Base-by-base conservation (phyloP, 2,329 filamentous ascomycete genomes). In the Claviceps sp. region DNA sequence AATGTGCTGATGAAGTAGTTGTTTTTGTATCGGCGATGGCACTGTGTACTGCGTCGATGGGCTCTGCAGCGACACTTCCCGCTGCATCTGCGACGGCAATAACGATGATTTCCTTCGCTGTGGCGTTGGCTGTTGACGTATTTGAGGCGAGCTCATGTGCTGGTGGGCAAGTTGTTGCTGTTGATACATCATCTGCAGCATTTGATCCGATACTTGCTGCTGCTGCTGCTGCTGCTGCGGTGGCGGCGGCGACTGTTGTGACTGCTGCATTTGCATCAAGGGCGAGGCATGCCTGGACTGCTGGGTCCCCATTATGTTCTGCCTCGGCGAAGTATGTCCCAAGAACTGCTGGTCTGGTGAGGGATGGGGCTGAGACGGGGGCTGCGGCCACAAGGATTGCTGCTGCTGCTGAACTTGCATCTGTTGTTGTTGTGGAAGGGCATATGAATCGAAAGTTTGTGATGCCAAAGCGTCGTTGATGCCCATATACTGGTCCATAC, bases 1-100 rank as follows among this genome's bases (percentile, higher is more conserved):
- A 50, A 58, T 34, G 30, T 34, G 61, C 44, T 59, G 59, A 46
- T 61, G 56, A 22, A 61, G 60, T 37, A 64, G 61, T 42, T 69
- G 68, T 43, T 54, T 50, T 30, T 54, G 52, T 49, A 53, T 51
- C 5, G 55, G 55, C 7, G 55, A 56, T 9, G 46, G 52, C 24
- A 54, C 50, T 8, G 55, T 44, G 24, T 57, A 56, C 13, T 53
- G 50, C 14, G 48, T 50, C 37, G 44, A 26, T 24, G 48, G 53
- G 5, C 51, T 48, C 24, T 57, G 56, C 18, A 58, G 20, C 34
- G 54, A 54, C 26, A 55, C 49, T 9, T 55, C 49, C 37, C 50
- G 43, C 50, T 55, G 54, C 47, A 51, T 52, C 43, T 58, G 59
- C n/a, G 51, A 52, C 22, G 54, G 48, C 24, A 54, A 40, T 22